phyloP scores from a whole-genome alignment of 345 rosid genomes.

The Aquilaria yunnanensis region DNA sequence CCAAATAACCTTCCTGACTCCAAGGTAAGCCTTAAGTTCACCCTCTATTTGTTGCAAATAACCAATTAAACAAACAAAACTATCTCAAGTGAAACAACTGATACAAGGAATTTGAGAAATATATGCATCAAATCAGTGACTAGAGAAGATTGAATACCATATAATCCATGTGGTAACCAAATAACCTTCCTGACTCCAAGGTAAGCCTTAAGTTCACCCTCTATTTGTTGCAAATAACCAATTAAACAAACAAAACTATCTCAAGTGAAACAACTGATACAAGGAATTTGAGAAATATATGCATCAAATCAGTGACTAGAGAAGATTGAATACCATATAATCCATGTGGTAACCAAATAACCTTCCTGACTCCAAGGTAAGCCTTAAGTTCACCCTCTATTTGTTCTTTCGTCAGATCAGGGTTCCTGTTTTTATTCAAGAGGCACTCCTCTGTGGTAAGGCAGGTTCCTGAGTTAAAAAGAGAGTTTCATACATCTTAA shows the following conservation, averaged over 20 bases:
- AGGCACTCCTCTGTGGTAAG: constrained; percentile 95
- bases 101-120: too few relatives aligned
- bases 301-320: too few relatives aligned
- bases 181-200: constrained; percentile 65
- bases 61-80: too few relatives aligned
- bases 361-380: constrained; percentile 60
- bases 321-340: constrained; percentile 46
- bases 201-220: constrained; percentile 63
- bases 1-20: constrained; percentile 70
- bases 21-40: constrained; percentile 70
- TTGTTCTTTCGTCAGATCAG: constrained; percentile 61
- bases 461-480: constrained; percentile 61
- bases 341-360: constrained; percentile 89
- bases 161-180: constrained; percentile 86
- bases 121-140: too few relatives aligned
- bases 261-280: too few relatives aligned
- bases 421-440: constrained; percentile 78
- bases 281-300: too few relatives aligned
- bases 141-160: constrained; percentile 32
- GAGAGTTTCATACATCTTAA: constrained; percentile 7
- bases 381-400: constrained; percentile 73
- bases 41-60: constrained; percentile 49
- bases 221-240: constrained; percentile 42
- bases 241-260: too few relatives aligned
- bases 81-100: too few relatives aligned